Evolutionary conservation across 805 yeast genomes (phyloP).

Genomic region (Nakazawaea sp.): DNA sequence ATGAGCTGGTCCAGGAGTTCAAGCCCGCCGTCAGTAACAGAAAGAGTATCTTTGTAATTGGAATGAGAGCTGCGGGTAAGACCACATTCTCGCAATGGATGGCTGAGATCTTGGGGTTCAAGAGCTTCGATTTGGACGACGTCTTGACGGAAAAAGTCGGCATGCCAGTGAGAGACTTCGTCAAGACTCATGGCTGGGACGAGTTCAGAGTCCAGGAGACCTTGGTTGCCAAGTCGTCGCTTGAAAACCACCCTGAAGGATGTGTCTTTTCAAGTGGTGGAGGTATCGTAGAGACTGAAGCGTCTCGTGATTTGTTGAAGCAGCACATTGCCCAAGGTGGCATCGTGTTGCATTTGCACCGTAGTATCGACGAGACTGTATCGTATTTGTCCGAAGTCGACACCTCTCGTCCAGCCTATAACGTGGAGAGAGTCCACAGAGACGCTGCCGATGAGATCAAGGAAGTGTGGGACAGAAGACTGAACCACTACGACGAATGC

Average conservation of each 20-base stretch:
- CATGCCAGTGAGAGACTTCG: constrained; percentile 49
- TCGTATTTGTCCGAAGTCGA: constrained; percentile 64
- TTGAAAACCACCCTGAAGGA: constrained; percentile 35
- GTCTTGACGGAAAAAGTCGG: constrained; percentile 52
- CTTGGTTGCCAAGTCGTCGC: constrained; percentile 42
- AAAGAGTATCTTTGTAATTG: constrained; percentile 71
- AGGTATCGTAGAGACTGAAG: constrained; percentile 78
- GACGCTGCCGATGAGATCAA: constrained; percentile 55
- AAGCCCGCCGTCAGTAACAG: constrained; percentile 28
- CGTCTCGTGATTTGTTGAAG: constrained; percentile 59
- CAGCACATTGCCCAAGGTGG: constrained; percentile 54
- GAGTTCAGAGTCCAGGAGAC: constrained; percentile 68
- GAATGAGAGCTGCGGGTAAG: constrained; percentile 98
- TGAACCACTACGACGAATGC: constrained; percentile 70
- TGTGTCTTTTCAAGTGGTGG: constrained; percentile 92
- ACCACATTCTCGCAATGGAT: constrained; percentile 79
- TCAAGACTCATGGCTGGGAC: constrained; percentile 78
- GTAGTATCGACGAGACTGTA: constrained; percentile 77
- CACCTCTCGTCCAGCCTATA: constrained; percentile 80
- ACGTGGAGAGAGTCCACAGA: constrained; percentile 5
- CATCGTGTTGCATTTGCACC: constrained; percentile 83
- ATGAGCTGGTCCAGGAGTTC: constrained; percentile 38
- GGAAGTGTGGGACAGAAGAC: constrained; percentile 81
- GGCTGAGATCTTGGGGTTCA: constrained; percentile 60
- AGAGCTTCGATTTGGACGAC: constrained; percentile 70